phyloP scores from a whole-genome alignment of 2,329 filamentous ascomycete species.

The Geosmithia putterillii region DNA sequence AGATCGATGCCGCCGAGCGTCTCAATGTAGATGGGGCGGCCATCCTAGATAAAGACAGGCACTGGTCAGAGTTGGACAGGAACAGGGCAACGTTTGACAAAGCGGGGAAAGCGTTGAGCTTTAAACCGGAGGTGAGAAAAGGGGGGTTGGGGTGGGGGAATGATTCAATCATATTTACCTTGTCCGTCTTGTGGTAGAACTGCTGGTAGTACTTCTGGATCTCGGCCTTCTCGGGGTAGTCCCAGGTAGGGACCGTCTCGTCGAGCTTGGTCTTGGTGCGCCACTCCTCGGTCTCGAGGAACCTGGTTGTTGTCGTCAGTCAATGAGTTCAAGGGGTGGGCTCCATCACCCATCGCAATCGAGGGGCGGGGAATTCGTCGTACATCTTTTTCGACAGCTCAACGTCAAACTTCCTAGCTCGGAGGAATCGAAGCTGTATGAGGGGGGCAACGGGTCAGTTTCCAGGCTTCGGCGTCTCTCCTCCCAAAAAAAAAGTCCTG shows the following conservation, averaged over 20 bases:
- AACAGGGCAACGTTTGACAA: constrained; percentile 15
- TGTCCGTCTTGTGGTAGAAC: constrained; percentile 97
- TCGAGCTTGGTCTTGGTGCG: constrained; percentile 77
- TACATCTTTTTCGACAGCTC: constrained; percentile 78
- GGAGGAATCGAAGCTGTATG: constrained; percentile 68
- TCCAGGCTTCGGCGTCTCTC: constrained; percentile 1
- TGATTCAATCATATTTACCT: too few relatives aligned
- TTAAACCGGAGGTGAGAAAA: neutral
- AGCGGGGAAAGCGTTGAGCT: constrained; percentile 8
- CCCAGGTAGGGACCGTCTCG: constrained; percentile 66
- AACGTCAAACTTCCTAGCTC: constrained; percentile 92
- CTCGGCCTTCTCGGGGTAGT: constrained; percentile 74
- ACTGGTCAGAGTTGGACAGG: constrained; percentile 7
- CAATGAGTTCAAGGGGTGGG: neutral
- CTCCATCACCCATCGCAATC: too few relatives aligned
- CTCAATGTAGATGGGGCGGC: constrained; percentile 94
- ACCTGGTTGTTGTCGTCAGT: constrained; percentile 46
- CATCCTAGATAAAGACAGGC: constrained; percentile 52
- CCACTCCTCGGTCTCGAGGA: constrained; percentile 84
- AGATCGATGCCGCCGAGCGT: constrained; percentile 90
- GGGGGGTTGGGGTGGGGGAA: too few relatives aligned
- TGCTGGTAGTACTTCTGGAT: constrained; percentile 91
- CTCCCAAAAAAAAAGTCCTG: neutral
- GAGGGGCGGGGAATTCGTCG: constrained; percentile 14
- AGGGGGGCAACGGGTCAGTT: constrained; percentile 5